Evolutionary conservation across 2,329 filamentous ascomycete genomes (phyloP).

Genomic region (Aspergillus costaricaensis): DNA sequence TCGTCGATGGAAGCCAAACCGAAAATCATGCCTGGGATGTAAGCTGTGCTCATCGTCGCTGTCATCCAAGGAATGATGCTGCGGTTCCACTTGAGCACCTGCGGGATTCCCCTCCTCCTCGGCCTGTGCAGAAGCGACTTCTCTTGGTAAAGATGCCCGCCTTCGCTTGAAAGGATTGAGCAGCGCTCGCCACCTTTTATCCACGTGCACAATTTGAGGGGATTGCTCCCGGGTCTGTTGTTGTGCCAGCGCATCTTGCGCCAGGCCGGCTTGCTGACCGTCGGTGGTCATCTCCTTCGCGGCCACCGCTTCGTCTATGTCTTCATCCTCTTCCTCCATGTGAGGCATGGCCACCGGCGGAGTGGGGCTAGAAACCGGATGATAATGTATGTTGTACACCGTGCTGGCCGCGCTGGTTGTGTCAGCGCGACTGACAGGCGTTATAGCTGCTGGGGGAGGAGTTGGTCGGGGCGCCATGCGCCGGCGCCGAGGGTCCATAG

Average conservation of each 20-base stretch:
- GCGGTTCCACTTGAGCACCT: constrained; percentile 20
- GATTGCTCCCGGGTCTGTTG: constrained; percentile 34
- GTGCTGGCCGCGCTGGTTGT: constrained; percentile 65
- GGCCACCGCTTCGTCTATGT: constrained; percentile 17
- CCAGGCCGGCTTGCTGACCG: constrained; percentile 10
- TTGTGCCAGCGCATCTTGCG: constrained; percentile 21
- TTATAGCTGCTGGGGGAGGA: constrained; percentile 52
- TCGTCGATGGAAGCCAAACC: constrained; percentile 52
- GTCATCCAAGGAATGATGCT: constrained; percentile 40
- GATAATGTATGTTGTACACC: constrained; percentile 64
- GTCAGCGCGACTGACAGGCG: constrained; percentile 62
- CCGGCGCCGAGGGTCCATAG: constrained; percentile 17
- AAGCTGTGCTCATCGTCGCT: constrained; percentile 48
- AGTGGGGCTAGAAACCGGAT: constrained; percentile 54
- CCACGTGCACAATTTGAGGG: constrained; percentile 33
- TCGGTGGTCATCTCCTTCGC: constrained; percentile 29
- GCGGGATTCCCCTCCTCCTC: constrained; percentile 39
- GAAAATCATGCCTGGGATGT: constrained; percentile 49
- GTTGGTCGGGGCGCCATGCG: constrained; percentile 33
- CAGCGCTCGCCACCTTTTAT: constrained; percentile 52
- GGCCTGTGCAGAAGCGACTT: constrained; percentile 60
- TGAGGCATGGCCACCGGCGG: constrained; percentile 42
- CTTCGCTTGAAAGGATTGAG: constrained; percentile 61
- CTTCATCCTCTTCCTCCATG: constrained; percentile 35
- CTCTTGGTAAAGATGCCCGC: constrained; percentile 59